phyloP scores from a whole-genome alignment of 768 basidiomycete species.

The Mycena epipterygia region DNA sequence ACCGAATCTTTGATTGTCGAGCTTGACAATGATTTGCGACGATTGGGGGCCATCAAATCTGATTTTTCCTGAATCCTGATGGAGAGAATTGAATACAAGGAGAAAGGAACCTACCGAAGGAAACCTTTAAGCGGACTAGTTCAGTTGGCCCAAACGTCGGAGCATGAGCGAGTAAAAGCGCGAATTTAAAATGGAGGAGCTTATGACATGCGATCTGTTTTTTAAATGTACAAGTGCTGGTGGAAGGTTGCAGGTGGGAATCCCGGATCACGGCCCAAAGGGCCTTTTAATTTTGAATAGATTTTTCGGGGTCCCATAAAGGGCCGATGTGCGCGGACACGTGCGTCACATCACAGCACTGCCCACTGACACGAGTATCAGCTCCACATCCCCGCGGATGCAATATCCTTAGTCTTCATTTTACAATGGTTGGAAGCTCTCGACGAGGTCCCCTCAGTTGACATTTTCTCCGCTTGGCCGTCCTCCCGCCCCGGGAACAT shows the following conservation, averaged over 20 bases:
- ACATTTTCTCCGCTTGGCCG: constrained; percentile 2
- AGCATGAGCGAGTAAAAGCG: constrained; percentile 7
- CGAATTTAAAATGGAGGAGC: constrained; percentile 5
- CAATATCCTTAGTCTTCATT: neutral
- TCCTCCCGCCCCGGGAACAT: constrained; percentile 2
- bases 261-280: constrained; percentile 10
- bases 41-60: constrained; percentile 1
- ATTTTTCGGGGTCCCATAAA: neutral
- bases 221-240: neutral
- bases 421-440: neutral
- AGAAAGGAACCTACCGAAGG: constrained; percentile 11
- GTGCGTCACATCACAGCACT: constrained; percentile 1
- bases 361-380: neutral
- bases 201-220: constrained; percentile 7
- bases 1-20: neutral
- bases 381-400: constrained; percentile 4
- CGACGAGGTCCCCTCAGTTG: neutral
- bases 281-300: constrained; percentile 6
- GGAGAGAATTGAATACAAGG: constrained; percentile 5
- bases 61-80: neutral
- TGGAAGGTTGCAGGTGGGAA: constrained; percentile 13
- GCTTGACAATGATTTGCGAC: neutral
- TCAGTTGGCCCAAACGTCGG: neutral
- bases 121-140: constrained; percentile 5
- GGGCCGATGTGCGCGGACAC: neutral